Base-by-base conservation (phyloP, 352 stramenopile genomes). In the Phytophthora rubi region DNA sequence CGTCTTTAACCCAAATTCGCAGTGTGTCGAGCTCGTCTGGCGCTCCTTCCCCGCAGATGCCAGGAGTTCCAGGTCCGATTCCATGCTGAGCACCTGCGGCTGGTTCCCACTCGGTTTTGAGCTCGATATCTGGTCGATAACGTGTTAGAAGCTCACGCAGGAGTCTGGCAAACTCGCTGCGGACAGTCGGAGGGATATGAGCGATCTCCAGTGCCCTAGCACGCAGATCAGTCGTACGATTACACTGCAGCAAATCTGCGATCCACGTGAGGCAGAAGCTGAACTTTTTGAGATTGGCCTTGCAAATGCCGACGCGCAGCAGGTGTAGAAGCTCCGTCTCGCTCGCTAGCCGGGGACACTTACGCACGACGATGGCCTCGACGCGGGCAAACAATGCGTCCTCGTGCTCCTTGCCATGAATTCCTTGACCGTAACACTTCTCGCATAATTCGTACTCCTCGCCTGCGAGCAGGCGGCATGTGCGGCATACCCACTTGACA, bases 181-280 rank as follows among this genome's bases (percentile, higher is more conserved):
- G 81, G 30, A 92, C 83, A 52, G 81, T 81, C 3, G 83, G 77
- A n/a, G 80, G 70, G 30, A 93, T 90, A 52, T 91, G 78, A 21
- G 85, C 86, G 60, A 93, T 91, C 68, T 92, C 85, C 35, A 93
- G 68, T 23, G 85, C 85, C 3, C 83, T 74, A 4, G 85, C 85
- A 7, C 83, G 75, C n/a, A 93, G 71, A 52, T 92, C 85, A 15
- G 76, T 86, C 15, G 83, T 89, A 9, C 80, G 76, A 42, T 80
- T 80, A 59, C 85, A 91, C 44, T 89, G 76, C 13, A 93, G 55
- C 49, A 93, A 48, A 62, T 92, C 83, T 53, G 82, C 83, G 64
- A 93, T 92, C 85, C 85, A 93, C 32, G 84, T 93, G 32, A 93
- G 75, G 42, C 83, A 93, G 55, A 93, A 93, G 51, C 81, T 90